Conservation (phyloP, 257 asterid species). For the Euphrasia confusa region DNA sequence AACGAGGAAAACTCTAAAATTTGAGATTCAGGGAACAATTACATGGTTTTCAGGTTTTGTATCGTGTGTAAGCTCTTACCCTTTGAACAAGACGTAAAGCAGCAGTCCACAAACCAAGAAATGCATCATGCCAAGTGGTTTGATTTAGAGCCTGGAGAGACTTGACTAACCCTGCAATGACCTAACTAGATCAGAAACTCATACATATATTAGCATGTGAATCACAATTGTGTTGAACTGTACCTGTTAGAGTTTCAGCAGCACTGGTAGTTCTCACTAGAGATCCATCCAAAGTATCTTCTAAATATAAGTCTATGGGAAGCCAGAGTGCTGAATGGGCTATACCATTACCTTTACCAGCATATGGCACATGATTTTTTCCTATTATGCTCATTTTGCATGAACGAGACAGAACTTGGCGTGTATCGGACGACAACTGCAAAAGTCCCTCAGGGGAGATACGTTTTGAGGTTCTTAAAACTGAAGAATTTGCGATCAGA, state of each 20-base stretch:
- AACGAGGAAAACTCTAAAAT: too few relatives aligned
- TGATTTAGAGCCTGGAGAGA: slow-evolving; percentile 81
- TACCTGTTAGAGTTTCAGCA: slow-evolving; percentile 80
- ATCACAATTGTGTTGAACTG: background rate
- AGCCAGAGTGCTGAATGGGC: slow-evolving; percentile 75
- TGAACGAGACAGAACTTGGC: slow-evolving; percentile 52
- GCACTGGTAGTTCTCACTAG: slow-evolving; percentile 81
- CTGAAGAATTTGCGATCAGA: slow-evolving; percentile 63
- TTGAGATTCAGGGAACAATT: slow-evolving; percentile 1
- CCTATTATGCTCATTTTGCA: slow-evolving; percentile 70
- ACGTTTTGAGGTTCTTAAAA: slow-evolving; percentile 68
- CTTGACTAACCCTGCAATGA: slow-evolving; percentile 72
- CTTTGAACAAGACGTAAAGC: slow-evolving; percentile 90
- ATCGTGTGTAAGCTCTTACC: slow-evolving; percentile 42
- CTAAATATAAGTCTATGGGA: slow-evolving; percentile 29
- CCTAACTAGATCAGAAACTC: slow-evolving; percentile 20
- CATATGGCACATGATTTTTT: slow-evolving; percentile 50
- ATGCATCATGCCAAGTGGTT: slow-evolving; percentile 53
- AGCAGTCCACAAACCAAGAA: slow-evolving; percentile 59
- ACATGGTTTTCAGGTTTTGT: background rate
- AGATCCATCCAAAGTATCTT: slow-evolving; percentile 81
- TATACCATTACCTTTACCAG: slow-evolving; percentile 52
- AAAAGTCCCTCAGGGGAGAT: slow-evolving; percentile 71
- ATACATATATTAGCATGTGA: slow-evolving; percentile 20
- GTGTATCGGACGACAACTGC: slow-evolving; percentile 67